Conservation (phyloP, 2,329 filamentous ascomycete species). For the Epichloe scottii region DNA sequence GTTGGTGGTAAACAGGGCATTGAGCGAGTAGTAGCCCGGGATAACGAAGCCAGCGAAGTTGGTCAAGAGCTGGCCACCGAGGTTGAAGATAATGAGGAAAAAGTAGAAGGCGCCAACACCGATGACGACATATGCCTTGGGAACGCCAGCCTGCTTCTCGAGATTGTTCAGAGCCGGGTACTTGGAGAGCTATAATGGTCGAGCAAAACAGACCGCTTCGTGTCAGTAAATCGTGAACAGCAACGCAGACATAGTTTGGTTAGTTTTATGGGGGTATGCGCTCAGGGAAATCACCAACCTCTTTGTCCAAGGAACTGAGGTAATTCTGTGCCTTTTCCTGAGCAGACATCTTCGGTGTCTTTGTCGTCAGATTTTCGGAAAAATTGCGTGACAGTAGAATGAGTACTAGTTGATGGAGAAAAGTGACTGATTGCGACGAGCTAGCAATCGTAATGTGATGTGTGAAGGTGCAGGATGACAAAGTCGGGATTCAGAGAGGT, state of each 20-base stretch:
- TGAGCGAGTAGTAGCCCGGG: slow-evolving; percentile 73
- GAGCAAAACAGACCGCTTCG: neutral
- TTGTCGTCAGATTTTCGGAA: slow-evolving; percentile 8
- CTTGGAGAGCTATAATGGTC: slow-evolving; percentile 56
- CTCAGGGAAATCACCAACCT: slow-evolving; percentile 42
- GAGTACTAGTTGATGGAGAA: slow-evolving; percentile 3
- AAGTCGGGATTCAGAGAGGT: neutral
- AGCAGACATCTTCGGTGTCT: slow-evolving; percentile 42
- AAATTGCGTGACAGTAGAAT: slow-evolving; percentile 1
- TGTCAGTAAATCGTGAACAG: slow-evolving; percentile 15
- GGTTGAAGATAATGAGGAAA: slow-evolving; percentile 87
- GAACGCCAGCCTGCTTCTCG: slow-evolving; percentile 70
- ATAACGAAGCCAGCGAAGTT: slow-evolving; percentile 77
- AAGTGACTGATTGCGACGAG: slow-evolving; percentile 5
- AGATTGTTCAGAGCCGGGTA: slow-evolving; percentile 75
- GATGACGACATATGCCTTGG: slow-evolving; percentile 75
- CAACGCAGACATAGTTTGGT: neutral
- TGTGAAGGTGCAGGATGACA: slow-evolving; percentile 1
- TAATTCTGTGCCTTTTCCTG: slow-evolving; percentile 69
- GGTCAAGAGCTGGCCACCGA: slow-evolving; percentile 76
- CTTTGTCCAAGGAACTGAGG: slow-evolving; percentile 68
- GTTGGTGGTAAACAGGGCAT: slow-evolving; percentile 58
- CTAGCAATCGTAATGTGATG: neutral
- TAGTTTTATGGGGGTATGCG: neutral
- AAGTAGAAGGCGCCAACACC: slow-evolving; percentile 71